phyloP scores from a whole-genome alignment of 208 protist genomes.

The Trypanosoma melophagium region DNA sequence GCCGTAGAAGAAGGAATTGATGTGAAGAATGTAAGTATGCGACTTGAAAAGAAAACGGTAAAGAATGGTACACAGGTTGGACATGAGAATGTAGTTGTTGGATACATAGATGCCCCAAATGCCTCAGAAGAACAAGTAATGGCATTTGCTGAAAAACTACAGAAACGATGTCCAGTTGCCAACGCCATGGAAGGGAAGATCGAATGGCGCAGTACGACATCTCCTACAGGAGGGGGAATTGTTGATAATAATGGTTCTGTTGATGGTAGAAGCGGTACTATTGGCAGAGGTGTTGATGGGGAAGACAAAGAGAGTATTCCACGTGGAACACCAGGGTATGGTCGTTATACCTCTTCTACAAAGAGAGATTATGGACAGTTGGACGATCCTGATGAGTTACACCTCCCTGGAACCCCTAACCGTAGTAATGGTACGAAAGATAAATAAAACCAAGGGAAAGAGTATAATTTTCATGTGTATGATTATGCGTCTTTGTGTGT shows the following conservation, averaged over 20 bases:
- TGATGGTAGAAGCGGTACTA: neutral
- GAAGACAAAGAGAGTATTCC: neutral
- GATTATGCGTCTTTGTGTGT: constrained; percentile 11
- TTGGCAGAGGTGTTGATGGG: neutral
- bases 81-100: constrained; percentile 68
- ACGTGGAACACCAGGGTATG: constrained; percentile 7
- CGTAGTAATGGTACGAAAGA: neutral
- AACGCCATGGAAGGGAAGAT: constrained; percentile 46
- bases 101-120: constrained; percentile 81
- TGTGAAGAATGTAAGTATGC: constrained; percentile 74
- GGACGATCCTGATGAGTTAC: constrained; percentile 36
- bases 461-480: neutral
- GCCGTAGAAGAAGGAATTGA: constrained; percentile 81
- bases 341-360: constrained; percentile 3
- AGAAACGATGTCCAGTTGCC: constrained; percentile 75
- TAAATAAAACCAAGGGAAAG: neutral
- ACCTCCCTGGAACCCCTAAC: constrained; percentile 31
- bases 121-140: constrained; percentile 70
- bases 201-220: constrained; percentile 29
- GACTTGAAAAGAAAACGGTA: constrained; percentile 66
- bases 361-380: neutral
- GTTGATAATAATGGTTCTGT: neutral
- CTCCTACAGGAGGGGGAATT: too few relatives aligned
- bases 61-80: constrained; percentile 30
- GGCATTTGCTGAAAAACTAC: constrained; percentile 69